Conservation (phyloP, 1,139 yeast genomes). For the Nakaseomyces sp. region DNA sequence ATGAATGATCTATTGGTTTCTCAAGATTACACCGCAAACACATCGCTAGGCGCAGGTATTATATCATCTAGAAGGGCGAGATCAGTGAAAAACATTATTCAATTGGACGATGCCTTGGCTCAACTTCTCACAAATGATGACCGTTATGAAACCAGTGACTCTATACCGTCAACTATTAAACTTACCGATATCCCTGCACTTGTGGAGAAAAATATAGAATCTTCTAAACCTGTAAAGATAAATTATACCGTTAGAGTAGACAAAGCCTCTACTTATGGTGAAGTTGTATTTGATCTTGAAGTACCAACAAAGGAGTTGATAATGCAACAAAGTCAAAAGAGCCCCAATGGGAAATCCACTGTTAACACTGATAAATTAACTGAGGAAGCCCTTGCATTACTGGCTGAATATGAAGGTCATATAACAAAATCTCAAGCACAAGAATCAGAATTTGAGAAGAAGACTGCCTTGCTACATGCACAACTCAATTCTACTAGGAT, state of each 20-base stretch:
- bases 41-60: not conserved
- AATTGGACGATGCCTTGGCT: not conserved
- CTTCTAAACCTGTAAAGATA: conserved; percentile 63
- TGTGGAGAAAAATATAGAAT: conserved; percentile 44
- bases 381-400: not conserved
- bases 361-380: not conserved
- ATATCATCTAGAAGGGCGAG: not conserved
- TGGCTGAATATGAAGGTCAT: conserved; percentile 1
- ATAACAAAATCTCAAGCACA: conserved; percentile 31
- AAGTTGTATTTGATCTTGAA: conserved; percentile 60
- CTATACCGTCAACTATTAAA: conserved; percentile 17
- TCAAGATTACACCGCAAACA: conserved; percentile 1
- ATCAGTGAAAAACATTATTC: not conserved
- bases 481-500: conserved; percentile 46
- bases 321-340: not conserved
- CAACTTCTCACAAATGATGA: not conserved
- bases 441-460: conserved; percentile 3
- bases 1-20: conserved; percentile 2
- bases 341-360: not conserved
- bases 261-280: conserved; percentile 67
- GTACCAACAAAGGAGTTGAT: conserved; percentile 25
- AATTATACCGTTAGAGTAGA: conserved; percentile 64
- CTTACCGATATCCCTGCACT: conserved; percentile 5
- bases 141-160: not conserved
- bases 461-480: conserved; percentile 6